Evolutionary conservation across 768 basidiomycete species (phyloP).

Genomic region (Amanita exitialis): DNA sequence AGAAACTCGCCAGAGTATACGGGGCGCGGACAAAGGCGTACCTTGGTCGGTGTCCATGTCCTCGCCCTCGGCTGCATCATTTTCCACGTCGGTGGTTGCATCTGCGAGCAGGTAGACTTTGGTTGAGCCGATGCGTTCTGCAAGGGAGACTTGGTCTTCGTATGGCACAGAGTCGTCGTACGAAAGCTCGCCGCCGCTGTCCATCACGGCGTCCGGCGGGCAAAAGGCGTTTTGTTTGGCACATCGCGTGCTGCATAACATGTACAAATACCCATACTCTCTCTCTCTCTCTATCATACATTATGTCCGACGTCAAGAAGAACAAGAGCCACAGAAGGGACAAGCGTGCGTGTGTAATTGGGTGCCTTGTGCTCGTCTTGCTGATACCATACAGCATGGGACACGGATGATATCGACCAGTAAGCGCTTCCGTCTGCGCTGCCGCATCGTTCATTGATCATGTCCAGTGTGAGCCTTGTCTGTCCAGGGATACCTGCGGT

Average conservation of each 20-base stretch:
- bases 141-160: conserved; percentile 45
- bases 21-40: conserved; percentile 7
- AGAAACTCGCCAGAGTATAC: neutral
- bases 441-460: conserved; percentile 3
- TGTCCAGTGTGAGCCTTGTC: conserved; percentile 31
- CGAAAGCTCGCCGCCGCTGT: conserved; percentile 34
- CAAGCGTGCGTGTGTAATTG: conserved; percentile 57
- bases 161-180: conserved; percentile 48
- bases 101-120: conserved; percentile 78
- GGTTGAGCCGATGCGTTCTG: conserved; percentile 57
- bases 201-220: conserved; percentile 26
- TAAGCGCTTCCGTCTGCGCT: conserved; percentile 31
- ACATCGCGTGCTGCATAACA: conserved; percentile 4
- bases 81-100: conserved; percentile 26
- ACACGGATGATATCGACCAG: conserved; percentile 99
- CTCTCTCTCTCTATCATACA: too few relatives aligned
- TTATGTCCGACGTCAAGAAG: conserved; percentile 43
- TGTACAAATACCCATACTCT: neutral
- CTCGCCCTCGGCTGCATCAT: conserved; percentile 20
- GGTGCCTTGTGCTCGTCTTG: conserved; percentile 9
- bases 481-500: neutral
- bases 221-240: conserved; percentile 5
- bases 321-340: conserved; percentile 90
- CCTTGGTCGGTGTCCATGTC: conserved; percentile 28
- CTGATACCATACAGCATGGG: conserved; percentile 65